Conservation (phyloP, 768 basidiomycete species). For the Lentinus tigrinus region DNA sequence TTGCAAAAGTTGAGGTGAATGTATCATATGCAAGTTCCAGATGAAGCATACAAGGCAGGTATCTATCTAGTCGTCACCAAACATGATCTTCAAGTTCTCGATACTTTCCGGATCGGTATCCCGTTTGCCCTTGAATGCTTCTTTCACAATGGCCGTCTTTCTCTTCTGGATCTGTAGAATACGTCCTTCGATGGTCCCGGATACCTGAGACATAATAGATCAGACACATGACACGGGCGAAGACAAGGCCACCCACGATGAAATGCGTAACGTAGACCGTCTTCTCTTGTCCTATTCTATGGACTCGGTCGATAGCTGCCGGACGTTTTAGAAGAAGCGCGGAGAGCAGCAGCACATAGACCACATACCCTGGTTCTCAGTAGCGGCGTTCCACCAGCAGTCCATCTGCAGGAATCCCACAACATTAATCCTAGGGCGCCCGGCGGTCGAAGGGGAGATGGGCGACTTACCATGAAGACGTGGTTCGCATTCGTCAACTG, state of each 20-base stretch:
- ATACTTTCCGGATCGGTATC: slow-evolving; percentile 67
- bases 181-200: slow-evolving; percentile 75
- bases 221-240: not conserved
- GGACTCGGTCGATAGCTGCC: slow-evolving; percentile 81
- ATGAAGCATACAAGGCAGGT: not conserved
- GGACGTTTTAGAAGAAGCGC: not conserved
- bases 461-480: slow-evolving; percentile 72
- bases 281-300: slow-evolving; percentile 80
- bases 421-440: too few relatives aligned
- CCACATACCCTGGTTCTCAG: slow-evolving; percentile 68
- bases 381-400: slow-evolving; percentile 89
- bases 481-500: slow-evolving; percentile 79
- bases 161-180: slow-evolving; percentile 82
- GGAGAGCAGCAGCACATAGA: not conserved
- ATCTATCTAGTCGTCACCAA: slow-evolving; percentile 38
- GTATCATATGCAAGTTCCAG: not conserved
- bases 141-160: slow-evolving; percentile 84
- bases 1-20: not conserved
- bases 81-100: slow-evolving; percentile 81
- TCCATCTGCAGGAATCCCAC: slow-evolving; percentile 61
- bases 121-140: slow-evolving; percentile 68
- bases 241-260: slow-evolving; percentile 52
- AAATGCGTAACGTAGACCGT: slow-evolving; percentile 84
- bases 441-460: not conserved
- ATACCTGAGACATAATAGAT: slow-evolving; percentile 43